Conservation (phyloP, 352 stramenopile species). For the Plasmopara muralis region DNA sequence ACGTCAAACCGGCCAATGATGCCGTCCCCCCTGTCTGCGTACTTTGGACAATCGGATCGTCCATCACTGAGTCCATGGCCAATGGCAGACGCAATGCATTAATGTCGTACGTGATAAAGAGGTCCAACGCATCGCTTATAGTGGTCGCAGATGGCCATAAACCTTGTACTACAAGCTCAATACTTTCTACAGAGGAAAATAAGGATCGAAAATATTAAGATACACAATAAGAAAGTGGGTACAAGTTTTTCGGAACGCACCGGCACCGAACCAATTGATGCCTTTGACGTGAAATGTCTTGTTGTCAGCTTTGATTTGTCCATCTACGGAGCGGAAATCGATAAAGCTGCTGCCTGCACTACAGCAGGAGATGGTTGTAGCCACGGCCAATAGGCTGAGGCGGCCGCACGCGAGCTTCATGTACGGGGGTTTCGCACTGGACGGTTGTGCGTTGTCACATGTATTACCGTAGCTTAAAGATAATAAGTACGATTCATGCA, state of each 20-base stretch:
- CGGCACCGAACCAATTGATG: conserved; percentile 68
- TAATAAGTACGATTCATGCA: too few species aligned
- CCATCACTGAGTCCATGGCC: conserved; percentile 58
- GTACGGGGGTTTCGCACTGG: too few species aligned
- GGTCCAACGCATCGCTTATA: conserved; percentile 39
- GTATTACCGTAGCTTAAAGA: too few species aligned
- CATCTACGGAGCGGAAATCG: conserved; percentile 56
- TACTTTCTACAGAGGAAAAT: conserved; percentile 33
- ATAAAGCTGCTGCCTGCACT: conserved; percentile 35
- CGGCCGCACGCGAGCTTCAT: conserved; percentile 6
- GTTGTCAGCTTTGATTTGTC: conserved; percentile 43
- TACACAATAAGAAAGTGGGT: neutral
- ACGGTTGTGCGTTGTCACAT: too few species aligned
- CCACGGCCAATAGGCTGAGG: conserved; percentile 2
- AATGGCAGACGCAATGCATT: conserved; percentile 58
- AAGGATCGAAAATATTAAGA: neutral
- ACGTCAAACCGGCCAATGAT: conserved; percentile 40
- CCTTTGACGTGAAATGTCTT: conserved; percentile 58
- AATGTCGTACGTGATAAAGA: conserved; percentile 40
- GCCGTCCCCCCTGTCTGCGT: conserved; percentile 41
- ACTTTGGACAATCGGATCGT: conserved; percentile 35
- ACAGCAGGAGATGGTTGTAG: conserved; percentile 1
- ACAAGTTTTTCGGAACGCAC: conserved; percentile 17
- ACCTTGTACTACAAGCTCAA: conserved; percentile 51
- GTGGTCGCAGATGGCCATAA: conserved; percentile 63